A percentile compares a stretch with the other conserved stretches of the same genome.
Evolutionary conservation across 805 yeast genomes (phyloP).

Genomic region (Candida parachauliodes): DNA sequence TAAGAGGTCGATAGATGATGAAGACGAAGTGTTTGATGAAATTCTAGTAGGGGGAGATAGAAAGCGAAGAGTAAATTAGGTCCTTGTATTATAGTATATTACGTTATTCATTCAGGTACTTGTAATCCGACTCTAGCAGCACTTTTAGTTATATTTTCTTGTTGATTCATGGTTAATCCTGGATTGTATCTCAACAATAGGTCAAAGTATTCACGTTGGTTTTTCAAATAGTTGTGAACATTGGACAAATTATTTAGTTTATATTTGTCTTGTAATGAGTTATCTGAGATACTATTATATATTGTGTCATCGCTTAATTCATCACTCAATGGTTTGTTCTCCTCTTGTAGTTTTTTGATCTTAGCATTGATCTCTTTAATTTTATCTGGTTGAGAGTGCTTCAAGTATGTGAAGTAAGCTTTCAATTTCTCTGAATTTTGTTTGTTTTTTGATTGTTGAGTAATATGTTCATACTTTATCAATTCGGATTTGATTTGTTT

Average conservation of each 20-base stretch:
- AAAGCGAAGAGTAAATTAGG: conserved; percentile 13
- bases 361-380: conserved; percentile 31
- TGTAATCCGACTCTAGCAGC: conserved; percentile 85
- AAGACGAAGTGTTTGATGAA: conserved; percentile 10
- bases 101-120: conserved; percentile 33
- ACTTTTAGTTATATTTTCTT: conserved; percentile 72
- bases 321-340: not conserved
- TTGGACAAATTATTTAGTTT: conserved; percentile 48
- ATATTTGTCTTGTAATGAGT: conserved; percentile 2
- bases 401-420: conserved; percentile 47
- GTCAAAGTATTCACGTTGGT: conserved; percentile 75
- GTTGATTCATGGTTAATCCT: conserved; percentile 71
- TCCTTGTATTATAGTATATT: conserved; percentile 1
- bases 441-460: conserved; percentile 35
- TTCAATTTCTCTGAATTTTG: conserved; percentile 42
- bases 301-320: not conserved
- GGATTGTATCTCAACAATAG: conserved; percentile 84
- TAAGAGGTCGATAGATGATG: conserved; percentile 15
- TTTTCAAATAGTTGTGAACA: conserved; percentile 56
- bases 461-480: conserved; percentile 28
- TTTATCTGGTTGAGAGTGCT: conserved; percentile 35
- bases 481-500: conserved; percentile 37
- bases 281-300: not conserved
- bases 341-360: conserved; percentile 13
- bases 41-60: conserved; percentile 15